A percentile compares a stretch with the other conserved stretches of the same genome.
phyloP scores from a whole-genome alignment of 495 filamentous ascomycete species.

The Gamarada debralockiae region DNA sequence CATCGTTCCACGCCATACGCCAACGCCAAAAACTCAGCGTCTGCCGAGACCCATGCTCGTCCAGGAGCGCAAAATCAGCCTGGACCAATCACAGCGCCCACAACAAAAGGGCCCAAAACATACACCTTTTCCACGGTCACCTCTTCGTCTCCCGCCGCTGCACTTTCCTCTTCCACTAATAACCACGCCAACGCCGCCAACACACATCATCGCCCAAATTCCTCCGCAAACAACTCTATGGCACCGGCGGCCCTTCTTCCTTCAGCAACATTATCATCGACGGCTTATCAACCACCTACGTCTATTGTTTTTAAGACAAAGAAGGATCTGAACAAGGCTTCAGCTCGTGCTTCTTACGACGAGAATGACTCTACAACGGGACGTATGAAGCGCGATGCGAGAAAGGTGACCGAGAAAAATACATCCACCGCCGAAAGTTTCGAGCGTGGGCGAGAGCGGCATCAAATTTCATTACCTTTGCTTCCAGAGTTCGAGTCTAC shows the following conservation, averaged over 20 bases:
- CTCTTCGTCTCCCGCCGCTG: slow-evolving; percentile 4
- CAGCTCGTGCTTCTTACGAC: neutral
- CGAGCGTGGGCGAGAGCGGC: slow-evolving; percentile 8
- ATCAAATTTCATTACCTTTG: slow-evolving; percentile 4
- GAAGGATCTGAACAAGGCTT: neutral
- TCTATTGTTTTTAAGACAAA: slow-evolving; percentile 1
- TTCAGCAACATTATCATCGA: slow-evolving; percentile 5
- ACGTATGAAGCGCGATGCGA: slow-evolving; percentile 16
- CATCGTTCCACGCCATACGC: neutral
- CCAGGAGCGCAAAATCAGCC: slow-evolving; percentile 3
- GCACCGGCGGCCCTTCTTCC: slow-evolving; percentile 12
- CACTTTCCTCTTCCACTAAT: slow-evolving; percentile 12
- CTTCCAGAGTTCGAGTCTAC: slow-evolving; percentile 14
- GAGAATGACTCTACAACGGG: neutral
- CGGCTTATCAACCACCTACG: neutral
- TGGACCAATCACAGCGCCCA: slow-evolving; percentile 14
- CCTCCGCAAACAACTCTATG: slow-evolving; percentile 10
- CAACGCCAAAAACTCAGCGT: neutral
- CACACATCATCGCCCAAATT: neutral
- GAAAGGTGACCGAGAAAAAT: slow-evolving; percentile 8
- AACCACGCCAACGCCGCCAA: neutral
- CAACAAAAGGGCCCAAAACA: slow-evolving; percentile 15
- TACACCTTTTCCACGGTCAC: slow-evolving; percentile 18
- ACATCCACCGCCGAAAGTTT: slow-evolving; percentile 11
- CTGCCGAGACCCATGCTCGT: slow-evolving; percentile 1